These are phyloP conservation scores for Phoma sp. DNA, from an alignment of 2,329 filamentous ascomycete genomes.

Conservation along the genomic window DNA sequence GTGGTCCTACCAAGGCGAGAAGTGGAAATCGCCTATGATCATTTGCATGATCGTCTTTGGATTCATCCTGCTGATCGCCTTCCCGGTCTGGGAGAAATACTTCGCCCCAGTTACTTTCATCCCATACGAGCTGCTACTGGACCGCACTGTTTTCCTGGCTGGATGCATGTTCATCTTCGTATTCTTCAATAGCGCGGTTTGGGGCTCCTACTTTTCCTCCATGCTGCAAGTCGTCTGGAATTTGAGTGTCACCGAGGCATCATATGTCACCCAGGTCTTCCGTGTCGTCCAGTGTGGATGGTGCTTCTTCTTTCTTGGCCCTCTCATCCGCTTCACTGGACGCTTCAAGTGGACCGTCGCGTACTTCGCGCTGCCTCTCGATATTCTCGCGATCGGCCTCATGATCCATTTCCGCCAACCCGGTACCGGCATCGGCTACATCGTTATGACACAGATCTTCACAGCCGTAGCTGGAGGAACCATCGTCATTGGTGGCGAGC, in stretches of 20 bases:
- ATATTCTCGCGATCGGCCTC: slow-evolving; percentile 32
- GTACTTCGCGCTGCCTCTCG: slow-evolving; percentile 27
- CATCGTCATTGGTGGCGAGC: slow-evolving; percentile 30
- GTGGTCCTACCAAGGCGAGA: slow-evolving; percentile 34
- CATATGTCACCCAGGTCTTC: slow-evolving; percentile 47
- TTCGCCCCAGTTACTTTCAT: slow-evolving; percentile 49
- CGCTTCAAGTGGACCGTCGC: slow-evolving; percentile 28
- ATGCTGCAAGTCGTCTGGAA: slow-evolving; percentile 49
- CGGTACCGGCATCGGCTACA: slow-evolving; percentile 33
- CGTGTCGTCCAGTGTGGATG: slow-evolving; percentile 35
- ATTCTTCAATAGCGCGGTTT: slow-evolving; percentile 36
- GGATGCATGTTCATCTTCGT: slow-evolving; percentile 54
- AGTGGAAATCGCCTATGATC: slow-evolving; percentile 45
- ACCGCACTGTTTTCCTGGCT: slow-evolving; percentile 59
- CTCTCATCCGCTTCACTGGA: slow-evolving; percentile 26
- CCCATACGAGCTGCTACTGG: slow-evolving; percentile 54
- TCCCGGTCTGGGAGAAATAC: slow-evolving; percentile 48
- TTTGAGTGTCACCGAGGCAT: slow-evolving; percentile 36
- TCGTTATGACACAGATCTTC: slow-evolving; percentile 42
- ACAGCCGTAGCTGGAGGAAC: slow-evolving; percentile 31
- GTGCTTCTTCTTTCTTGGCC: slow-evolving; percentile 27
- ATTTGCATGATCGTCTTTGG: slow-evolving; percentile 49
- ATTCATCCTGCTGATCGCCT: slow-evolving; percentile 41
- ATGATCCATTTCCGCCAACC: slow-evolving; percentile 38
- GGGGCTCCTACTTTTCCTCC: slow-evolving; percentile 48